phyloP scores from a whole-genome alignment of 2,329 filamentous ascomycete species.

The Xylaria sp. region DNA sequence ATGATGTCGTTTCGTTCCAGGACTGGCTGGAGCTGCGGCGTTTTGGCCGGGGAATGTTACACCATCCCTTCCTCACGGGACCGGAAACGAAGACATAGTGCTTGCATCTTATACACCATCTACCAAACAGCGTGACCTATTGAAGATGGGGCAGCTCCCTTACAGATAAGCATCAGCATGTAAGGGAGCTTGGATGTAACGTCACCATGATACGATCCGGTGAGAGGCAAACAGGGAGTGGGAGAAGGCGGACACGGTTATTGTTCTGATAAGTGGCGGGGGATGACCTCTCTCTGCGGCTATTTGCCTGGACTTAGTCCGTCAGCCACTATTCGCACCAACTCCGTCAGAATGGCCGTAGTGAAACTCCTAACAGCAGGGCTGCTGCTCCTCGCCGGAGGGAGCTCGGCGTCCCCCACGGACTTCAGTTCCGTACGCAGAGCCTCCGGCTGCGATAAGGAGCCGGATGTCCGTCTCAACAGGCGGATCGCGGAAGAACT shows the following conservation, averaged over 20 bases:
- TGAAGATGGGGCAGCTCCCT: background rate
- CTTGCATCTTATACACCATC: background rate
- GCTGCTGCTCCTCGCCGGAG: slow-evolving; percentile 1
- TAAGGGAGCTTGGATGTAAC: background rate
- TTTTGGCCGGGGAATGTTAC: background rate
- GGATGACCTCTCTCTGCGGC: too few relatives aligned
- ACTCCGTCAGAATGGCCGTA: slow-evolving; percentile 7
- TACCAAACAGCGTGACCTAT: background rate
- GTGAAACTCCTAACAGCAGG: slow-evolving; percentile 9
- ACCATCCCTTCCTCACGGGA: background rate
- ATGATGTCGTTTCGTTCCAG: background rate
- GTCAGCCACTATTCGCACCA: background rate
- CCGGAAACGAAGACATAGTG: background rate
- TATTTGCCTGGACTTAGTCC: background rate
- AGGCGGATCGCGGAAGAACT: slow-evolving; percentile 17
- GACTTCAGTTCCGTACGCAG: background rate
- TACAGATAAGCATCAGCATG: background rate
- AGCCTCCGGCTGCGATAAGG: slow-evolving; percentile 14
- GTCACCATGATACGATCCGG: background rate
- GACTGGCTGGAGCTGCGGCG: background rate
- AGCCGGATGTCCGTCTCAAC: slow-evolving; percentile 16
- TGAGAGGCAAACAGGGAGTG: background rate
- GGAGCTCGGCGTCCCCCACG: slow-evolving; percentile 2
- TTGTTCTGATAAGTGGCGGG: background rate
- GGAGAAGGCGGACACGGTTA: too few relatives aligned